Evolutionary conservation across 768 basidiomycete species (phyloP).

Genomic region (Termitomyces titanicus): DNA sequence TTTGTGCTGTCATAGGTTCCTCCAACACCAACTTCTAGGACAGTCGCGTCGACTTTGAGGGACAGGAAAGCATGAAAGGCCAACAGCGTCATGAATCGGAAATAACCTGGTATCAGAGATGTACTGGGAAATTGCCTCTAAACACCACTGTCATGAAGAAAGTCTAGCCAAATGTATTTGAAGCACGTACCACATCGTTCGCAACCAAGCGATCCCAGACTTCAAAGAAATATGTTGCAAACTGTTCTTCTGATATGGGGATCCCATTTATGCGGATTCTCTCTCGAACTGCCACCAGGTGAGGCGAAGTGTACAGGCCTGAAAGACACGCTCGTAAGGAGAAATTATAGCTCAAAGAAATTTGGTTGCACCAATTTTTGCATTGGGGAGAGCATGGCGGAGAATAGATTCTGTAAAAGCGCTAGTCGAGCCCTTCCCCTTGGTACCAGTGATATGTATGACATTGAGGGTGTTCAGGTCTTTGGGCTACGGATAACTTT

Average conservation of each 20-base stretch:
- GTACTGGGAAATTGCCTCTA: slow-evolving; percentile 50
- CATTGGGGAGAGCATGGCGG: slow-evolving; percentile 64
- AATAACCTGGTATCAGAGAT: slow-evolving; percentile 84
- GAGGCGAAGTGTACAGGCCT: slow-evolving; percentile 97
- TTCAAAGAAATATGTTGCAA: slow-evolving; percentile 91
- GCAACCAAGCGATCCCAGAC: slow-evolving; percentile 84
- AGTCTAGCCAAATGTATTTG: not conserved
- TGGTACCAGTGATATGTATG: slow-evolving; percentile 95
- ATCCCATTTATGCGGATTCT: slow-evolving; percentile 90
- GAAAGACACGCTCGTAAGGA: slow-evolving; percentile 1
- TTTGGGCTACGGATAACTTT: slow-evolving; percentile 50
- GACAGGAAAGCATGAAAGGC: slow-evolving; percentile 88
- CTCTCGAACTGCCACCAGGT: slow-evolving; percentile 93
- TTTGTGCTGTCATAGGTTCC: slow-evolving; percentile 95
- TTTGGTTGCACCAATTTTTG: slow-evolving; percentile 72
- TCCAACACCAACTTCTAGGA: slow-evolving; percentile 96
- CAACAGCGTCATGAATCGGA: slow-evolving; percentile 88
- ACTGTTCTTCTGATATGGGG: slow-evolving; percentile 84
- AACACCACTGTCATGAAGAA: slow-evolving; percentile 3
- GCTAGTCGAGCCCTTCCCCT: slow-evolving; percentile 97
- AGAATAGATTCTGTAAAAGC: slow-evolving; percentile 90
- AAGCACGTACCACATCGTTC: slow-evolving; percentile 50
- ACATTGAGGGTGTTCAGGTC: slow-evolving; percentile 89
- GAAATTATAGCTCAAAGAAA: not conserved
- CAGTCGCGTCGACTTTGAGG: slow-evolving; percentile 81